phyloP scores from a whole-genome alignment of 305 asterid genomes.

The Fraxinus albicans region DNA sequence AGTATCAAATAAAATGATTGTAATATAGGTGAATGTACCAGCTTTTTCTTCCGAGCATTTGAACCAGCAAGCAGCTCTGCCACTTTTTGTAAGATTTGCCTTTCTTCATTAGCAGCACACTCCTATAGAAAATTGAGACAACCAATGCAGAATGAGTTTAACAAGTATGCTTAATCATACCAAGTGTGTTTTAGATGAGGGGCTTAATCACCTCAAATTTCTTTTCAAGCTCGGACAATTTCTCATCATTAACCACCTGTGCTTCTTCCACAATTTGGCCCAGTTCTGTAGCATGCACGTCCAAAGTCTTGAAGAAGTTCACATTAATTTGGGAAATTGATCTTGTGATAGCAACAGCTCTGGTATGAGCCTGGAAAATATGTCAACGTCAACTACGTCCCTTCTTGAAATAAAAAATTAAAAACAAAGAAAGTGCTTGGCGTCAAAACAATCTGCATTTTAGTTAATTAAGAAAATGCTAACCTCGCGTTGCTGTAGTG shows the following conservation, averaged over 20 bases:
- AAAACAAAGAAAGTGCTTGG: neutral
- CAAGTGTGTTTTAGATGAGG: neutral
- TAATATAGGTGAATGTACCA: constrained; percentile 39
- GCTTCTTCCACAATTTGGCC: constrained; percentile 72
- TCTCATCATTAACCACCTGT: constrained; percentile 48
- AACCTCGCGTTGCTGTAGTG: constrained; percentile 49
- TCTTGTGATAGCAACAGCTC: constrained; percentile 39
- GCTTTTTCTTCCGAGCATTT: constrained; percentile 64
- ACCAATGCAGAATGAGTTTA: neutral
- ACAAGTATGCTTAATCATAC: neutral
- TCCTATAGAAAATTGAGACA: constrained; percentile 41
- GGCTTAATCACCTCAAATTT: constrained; percentile 58
- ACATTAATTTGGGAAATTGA: constrained; percentile 38
- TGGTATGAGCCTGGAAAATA: constrained; percentile 38
- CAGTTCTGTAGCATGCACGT: constrained; percentile 53
- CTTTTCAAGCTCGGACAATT: constrained; percentile 56
- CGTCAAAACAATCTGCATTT: neutral
- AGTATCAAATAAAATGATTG: neutral
- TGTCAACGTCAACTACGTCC: neutral
- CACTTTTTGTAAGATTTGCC: constrained; percentile 60
- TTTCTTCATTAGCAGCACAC: constrained; percentile 73
- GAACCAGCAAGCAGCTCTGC: constrained; percentile 72
- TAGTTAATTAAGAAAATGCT: neutral
- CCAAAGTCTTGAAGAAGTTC: constrained; percentile 44
- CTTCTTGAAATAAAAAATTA: neutral